phyloP scores from a whole-genome alignment of 1,139 yeast genomes.

The Meyerozyma sp. region DNA sequence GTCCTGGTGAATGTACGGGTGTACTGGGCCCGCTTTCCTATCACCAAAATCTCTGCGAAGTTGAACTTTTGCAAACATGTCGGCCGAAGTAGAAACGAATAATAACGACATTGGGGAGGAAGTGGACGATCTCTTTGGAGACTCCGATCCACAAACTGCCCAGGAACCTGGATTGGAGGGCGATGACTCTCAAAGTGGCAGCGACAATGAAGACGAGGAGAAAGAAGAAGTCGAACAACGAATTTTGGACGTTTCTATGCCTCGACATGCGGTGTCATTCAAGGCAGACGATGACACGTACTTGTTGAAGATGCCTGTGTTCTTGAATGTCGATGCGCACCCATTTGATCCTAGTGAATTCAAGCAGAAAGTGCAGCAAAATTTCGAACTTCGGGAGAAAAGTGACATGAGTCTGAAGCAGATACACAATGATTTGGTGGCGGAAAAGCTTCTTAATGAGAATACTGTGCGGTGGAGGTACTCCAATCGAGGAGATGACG shows the following conservation, averaged over 20 bases:
- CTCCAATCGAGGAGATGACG: conserved; percentile 57
- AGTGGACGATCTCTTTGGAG: conserved; percentile 48
- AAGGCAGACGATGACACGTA: conserved; percentile 39
- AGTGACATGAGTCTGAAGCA: conserved; percentile 28
- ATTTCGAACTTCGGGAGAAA: conserved; percentile 38
- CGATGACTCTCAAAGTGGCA: conserved; percentile 7
- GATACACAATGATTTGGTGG: conserved; percentile 38
- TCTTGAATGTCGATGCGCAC: conserved; percentile 73
- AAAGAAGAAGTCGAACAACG: conserved; percentile 35
- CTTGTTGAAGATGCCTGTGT: conserved; percentile 73
- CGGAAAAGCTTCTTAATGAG: conserved; percentile 58
- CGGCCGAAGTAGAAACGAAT: neutral
- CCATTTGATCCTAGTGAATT: conserved; percentile 81
- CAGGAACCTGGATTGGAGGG: conserved; percentile 3
- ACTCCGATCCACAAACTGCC: conserved; percentile 20
- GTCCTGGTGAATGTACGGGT: neutral
- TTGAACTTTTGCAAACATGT: neutral
- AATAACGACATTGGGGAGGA: conserved; percentile 17
- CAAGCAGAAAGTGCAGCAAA: conserved; percentile 47
- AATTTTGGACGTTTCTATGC: conserved; percentile 57
- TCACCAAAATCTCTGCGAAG: neutral
- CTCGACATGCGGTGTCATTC: conserved; percentile 65
- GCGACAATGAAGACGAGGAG: conserved; percentile 17
- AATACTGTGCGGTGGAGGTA: conserved; percentile 94
- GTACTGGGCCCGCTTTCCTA: neutral